Base-by-base conservation (phyloP, 163 green algal species). In the Volvox carteri region DNA sequence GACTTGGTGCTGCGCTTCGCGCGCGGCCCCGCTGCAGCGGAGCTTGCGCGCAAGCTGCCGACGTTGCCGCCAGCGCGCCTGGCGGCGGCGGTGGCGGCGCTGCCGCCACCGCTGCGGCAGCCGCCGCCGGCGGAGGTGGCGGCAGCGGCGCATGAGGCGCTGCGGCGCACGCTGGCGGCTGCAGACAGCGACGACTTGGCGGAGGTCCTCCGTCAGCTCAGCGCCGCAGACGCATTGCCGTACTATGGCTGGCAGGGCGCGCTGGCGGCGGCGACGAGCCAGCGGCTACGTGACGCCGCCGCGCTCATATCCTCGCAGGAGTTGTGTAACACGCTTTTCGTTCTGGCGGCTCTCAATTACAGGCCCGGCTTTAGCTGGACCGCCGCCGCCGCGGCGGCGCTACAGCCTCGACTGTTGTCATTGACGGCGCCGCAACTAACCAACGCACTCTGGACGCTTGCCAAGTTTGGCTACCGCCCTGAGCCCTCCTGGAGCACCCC, bases 281-380 rank as follows among this genome's bases (percentile, higher is more conserved):
- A 1, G 8, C 81, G 81, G 8, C 21, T 87, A 4, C 2, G 1
- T 30, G 65, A 35, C 28, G 28, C 50, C 42, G 28, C 37, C 2
- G 28, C n/a, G 28, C 18, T 48, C 7, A 9, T 67, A 8, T 39
- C 70, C 4, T 62, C 84, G 4, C 83, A 74, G 50, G 83, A 83
- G 83, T 21, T 81, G 1, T 60, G 44, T n/a, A 84, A 84, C 54
- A 84, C 84, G 84, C 72, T 89, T 9, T 89, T 78, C 41, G 1
- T 79, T 8, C 70, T 89, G 54, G 84, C 84, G n/a, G 54, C 54
- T 9, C 72, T 89, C 39, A 84, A 84, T 54, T 89, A 89, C 72
- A 39, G 84, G 4, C 72, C 84, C 0, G 42, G n/a, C 0, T 84
- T 67, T 19, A 46, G 11, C 23, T 89, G 84, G 84, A 67, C 54